Conservation (phyloP, 768 basidiomycete genomes). For the Leucogyrophana mollusca region DNA sequence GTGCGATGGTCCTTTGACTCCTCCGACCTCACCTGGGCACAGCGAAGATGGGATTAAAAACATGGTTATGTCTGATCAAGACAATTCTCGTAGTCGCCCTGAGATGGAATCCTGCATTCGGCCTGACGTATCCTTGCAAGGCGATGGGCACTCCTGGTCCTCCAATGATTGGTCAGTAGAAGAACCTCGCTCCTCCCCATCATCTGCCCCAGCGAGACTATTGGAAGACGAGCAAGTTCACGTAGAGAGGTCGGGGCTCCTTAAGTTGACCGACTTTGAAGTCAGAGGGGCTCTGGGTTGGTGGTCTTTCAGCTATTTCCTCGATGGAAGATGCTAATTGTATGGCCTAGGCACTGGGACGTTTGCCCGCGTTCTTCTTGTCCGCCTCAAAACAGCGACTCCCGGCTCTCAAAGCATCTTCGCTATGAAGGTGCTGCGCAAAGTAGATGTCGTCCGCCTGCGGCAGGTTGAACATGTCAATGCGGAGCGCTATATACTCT, state of each 20-base stretch:
- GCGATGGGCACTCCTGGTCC: background rate
- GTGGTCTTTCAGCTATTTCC: constrained; percentile 18
- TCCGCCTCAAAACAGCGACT: constrained; percentile 65
- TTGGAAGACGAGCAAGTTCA: constrained; percentile 73
- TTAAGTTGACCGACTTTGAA: constrained; percentile 77
- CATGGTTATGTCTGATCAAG: constrained; percentile 10
- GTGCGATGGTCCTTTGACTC: constrained; percentile 64
- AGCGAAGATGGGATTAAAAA: constrained; percentile 37
- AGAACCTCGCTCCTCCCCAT: constrained; percentile 20
- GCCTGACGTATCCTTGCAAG: too few relatives aligned
- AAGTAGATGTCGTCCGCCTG: constrained; percentile 81
- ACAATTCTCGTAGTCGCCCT: too few relatives aligned
- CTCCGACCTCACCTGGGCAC: constrained; percentile 62
- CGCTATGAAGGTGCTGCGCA: constrained; percentile 88
- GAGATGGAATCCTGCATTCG: too few relatives aligned
- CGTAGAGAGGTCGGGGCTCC: constrained; percentile 50
- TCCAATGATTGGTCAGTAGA: background rate
- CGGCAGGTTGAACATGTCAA: constrained; percentile 99
- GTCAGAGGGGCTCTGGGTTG: constrained; percentile 75
- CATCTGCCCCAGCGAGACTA: constrained; percentile 45
- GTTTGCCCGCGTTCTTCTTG: constrained; percentile 90
- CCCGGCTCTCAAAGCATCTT: constrained; percentile 50
- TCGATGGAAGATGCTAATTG: constrained; percentile 5
- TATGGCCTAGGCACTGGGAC: constrained; percentile 83
- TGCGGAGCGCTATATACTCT: constrained; percentile 91